Conservation (phyloP, 1,284 basidiomycete genomes). For the Trichosporon faecale region DNA sequence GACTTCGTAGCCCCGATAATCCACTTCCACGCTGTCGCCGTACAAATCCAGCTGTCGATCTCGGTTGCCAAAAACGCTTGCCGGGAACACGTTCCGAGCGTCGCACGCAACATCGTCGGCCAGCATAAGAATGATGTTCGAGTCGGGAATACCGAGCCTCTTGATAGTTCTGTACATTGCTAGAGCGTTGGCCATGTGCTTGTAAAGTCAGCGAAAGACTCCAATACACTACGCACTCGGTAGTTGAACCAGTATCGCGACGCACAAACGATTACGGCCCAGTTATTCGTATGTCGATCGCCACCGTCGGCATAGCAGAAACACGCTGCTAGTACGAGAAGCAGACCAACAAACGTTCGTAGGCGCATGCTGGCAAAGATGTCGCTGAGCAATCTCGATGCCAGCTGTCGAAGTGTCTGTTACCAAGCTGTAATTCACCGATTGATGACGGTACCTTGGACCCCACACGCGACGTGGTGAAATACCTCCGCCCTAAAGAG, state of each 20-base stretch:
- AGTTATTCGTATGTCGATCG: constrained; percentile 82
- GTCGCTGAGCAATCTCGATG: not conserved
- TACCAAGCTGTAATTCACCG: not conserved
- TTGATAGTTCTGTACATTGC: constrained; percentile 99
- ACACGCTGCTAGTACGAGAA: not conserved
- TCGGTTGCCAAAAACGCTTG: constrained; percentile 80
- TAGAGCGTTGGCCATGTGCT: constrained; percentile 97
- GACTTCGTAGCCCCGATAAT: constrained; percentile 96
- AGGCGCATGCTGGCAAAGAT: not conserved
- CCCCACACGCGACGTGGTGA: no score
- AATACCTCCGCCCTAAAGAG: no score
- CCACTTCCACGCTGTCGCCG: constrained; percentile 94
- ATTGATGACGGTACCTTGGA: not conserved
- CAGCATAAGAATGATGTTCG: constrained; percentile 97
- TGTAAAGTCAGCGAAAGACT: constrained; percentile 8
- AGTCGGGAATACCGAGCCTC: constrained; percentile 93
- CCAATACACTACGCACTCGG: constrained; percentile 61
- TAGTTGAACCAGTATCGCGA: constrained; percentile 99
- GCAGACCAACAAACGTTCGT: not conserved
- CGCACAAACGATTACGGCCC: constrained; percentile 93
- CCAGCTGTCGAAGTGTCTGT: not conserved
- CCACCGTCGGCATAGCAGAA: constrained; percentile 14
- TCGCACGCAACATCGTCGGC: constrained; percentile 97
- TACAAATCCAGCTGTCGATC: constrained; percentile 82
- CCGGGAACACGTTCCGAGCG: constrained; percentile 84